Evolutionary conservation across 1,139 yeast genomes (phyloP).

Genomic region (Wickerhamomyces sp.): DNA sequence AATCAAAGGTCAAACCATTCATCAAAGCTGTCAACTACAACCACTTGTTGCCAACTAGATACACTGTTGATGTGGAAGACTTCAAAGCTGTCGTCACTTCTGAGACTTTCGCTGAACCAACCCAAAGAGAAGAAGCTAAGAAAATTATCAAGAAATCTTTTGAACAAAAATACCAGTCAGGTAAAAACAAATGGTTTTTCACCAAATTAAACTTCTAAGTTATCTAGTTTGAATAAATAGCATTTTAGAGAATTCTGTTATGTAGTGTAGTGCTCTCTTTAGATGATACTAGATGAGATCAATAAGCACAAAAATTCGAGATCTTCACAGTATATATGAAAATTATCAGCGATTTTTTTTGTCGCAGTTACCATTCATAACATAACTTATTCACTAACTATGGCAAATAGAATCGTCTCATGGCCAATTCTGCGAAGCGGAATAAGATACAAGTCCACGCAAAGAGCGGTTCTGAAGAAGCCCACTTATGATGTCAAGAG

Average conservation of each 20-base stretch:
- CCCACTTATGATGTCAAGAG: slow-evolving; percentile 48
- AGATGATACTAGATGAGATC: no score
- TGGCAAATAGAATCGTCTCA: no score
- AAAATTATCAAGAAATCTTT: slow-evolving; percentile 98
- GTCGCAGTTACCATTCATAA: no score
- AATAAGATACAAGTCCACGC: background rate
- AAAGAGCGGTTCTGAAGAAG: slow-evolving; percentile 23
- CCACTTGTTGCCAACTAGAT: slow-evolving; percentile 99
- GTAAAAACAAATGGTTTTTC: slow-evolving; percentile 99
- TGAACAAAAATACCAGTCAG: slow-evolving; percentile 99
- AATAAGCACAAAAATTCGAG: no score
- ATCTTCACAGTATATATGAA: no score
- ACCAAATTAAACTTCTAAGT: slow-evolving; percentile 93
- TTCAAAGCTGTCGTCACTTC: slow-evolving; percentile 88
- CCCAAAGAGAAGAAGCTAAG: slow-evolving; percentile 98
- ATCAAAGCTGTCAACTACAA: slow-evolving; percentile 98
- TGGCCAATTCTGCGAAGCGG: no score
- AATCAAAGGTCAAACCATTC: slow-evolving; percentile 98
- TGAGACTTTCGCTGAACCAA: slow-evolving; percentile 94
- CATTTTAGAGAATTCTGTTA: background rate
- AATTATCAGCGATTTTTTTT: no score
- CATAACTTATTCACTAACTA: no score
- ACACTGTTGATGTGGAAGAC: slow-evolving; percentile 93
- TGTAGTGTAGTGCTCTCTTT: no score
- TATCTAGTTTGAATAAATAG: background rate